Conservation (phyloP, 108 stramenopile species). For the Cylindrotheca closterium region DNA sequence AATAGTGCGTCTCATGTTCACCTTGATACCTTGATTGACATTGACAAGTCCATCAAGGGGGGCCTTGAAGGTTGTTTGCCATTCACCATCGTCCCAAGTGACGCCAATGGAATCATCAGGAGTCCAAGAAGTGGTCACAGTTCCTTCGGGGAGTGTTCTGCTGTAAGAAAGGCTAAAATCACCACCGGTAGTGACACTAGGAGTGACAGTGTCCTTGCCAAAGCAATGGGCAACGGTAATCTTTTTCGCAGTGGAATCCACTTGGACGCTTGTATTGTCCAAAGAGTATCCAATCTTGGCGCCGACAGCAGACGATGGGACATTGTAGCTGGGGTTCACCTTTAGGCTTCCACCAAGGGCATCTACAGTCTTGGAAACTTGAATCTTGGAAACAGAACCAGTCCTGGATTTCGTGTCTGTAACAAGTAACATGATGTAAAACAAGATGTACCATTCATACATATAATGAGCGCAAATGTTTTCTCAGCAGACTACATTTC, state of each 20-base stretch:
- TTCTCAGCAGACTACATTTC: too few relatives aligned
- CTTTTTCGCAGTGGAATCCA: slow-evolving; percentile 33
- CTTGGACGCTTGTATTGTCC: slow-evolving; percentile 14
- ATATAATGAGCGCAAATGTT: too few relatives aligned
- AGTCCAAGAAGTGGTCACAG: slow-evolving; percentile 39
- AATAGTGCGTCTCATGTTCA: slow-evolving; percentile 44
- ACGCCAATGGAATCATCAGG: slow-evolving; percentile 45
- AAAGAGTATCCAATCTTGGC: slow-evolving; percentile 35
- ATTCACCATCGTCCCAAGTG: slow-evolving; percentile 52
- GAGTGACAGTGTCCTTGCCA: slow-evolving; percentile 22
- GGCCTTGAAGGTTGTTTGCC: slow-evolving; percentile 44
- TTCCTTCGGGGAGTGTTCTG: slow-evolving; percentile 11
- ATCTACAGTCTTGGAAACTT: slow-evolving; percentile 32
- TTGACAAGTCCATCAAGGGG: slow-evolving; percentile 43
- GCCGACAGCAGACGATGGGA: slow-evolving; percentile 17
- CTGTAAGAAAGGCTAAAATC: slow-evolving; percentile 24
- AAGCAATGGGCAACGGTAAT: slow-evolving; percentile 37
- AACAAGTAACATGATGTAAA: background rate
- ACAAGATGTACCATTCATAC: background rate
- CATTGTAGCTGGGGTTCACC: slow-evolving; percentile 41
- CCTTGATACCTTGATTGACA: slow-evolving; percentile 27
- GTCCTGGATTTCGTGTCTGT: slow-evolving; percentile 3
- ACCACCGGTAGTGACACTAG: slow-evolving; percentile 29
- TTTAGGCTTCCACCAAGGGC: slow-evolving; percentile 25
- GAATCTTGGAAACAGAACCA: slow-evolving; percentile 25